Conservation (phyloP, 2,329 filamentous ascomycete genomes). For the Dactylella cylindrospora region DNA sequence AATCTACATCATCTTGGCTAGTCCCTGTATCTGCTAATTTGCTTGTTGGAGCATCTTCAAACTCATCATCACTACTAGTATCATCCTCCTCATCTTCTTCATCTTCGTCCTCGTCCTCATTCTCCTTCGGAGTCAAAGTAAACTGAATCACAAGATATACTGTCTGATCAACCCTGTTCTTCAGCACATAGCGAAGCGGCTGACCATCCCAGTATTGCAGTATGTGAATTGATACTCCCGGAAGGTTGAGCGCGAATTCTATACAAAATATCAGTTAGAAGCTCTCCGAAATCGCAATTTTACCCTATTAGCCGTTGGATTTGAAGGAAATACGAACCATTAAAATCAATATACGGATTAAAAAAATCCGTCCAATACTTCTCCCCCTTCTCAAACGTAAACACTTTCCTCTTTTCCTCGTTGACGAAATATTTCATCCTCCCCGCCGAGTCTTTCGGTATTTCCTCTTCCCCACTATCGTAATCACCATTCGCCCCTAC, state of each 20-base stretch:
- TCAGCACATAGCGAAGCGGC: conserved; percentile 79
- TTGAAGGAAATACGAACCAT: conserved; percentile 54
- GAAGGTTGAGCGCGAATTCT: conserved; percentile 70
- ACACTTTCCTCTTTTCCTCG: conserved; percentile 59
- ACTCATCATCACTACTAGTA: conserved; percentile 15
- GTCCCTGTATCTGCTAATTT: too few species aligned
- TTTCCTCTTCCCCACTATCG: background rate
- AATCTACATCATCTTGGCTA: conserved; percentile 29
- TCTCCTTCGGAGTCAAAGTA: conserved; percentile 70
- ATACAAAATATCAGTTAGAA: conserved; percentile 37
- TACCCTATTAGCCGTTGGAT: background rate
- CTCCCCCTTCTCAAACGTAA: conserved; percentile 64
- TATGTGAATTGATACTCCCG: conserved; percentile 71
- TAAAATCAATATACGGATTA: conserved; percentile 90
- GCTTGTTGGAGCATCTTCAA: too few species aligned
- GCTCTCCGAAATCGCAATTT: background rate
- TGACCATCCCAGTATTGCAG: conserved; percentile 81
- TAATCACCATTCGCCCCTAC: background rate
- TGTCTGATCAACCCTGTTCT: conserved; percentile 71
- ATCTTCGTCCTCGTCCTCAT: conserved; percentile 61
- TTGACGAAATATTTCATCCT: conserved; percentile 65
- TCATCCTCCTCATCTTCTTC: conserved; percentile 40
- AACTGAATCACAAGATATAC: conserved; percentile 82
- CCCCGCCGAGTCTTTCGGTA: conserved; percentile 50
- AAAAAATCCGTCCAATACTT: conserved; percentile 73